phyloP scores from a whole-genome alignment of 805 yeast genomes.

The Candida sakaeoensis region DNA sequence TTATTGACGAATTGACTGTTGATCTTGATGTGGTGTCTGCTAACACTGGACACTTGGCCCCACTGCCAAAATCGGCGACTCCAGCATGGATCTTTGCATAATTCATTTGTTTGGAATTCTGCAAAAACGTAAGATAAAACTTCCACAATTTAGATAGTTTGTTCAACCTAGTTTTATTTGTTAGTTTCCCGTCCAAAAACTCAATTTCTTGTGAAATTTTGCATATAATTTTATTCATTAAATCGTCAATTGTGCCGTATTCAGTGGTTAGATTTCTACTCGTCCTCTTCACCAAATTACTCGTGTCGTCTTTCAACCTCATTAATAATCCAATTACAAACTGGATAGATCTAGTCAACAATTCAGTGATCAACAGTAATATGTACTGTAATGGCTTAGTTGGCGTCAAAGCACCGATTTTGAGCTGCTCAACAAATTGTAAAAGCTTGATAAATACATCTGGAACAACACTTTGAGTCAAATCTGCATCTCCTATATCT shows the following conservation, averaged over 20 bases:
- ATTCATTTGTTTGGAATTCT: constrained; percentile 24
- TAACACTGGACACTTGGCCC: constrained; percentile 6
- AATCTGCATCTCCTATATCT: constrained; percentile 14
- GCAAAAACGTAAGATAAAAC: constrained; percentile 35
- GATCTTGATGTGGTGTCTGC: constrained; percentile 4
- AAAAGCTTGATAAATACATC: constrained; percentile 10
- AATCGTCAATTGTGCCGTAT: constrained; percentile 7
- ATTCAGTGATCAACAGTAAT: constrained; percentile 24
- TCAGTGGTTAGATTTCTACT: constrained; percentile 5
- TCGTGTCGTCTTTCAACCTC: constrained; percentile 16
- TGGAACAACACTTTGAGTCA: constrained; percentile 6
- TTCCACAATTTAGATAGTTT: constrained; percentile 34
- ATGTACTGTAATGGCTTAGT: constrained; percentile 16
- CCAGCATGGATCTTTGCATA: constrained; percentile 32
- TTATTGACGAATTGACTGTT: neutral
- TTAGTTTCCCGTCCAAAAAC: constrained; percentile 9
- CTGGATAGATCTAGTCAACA: constrained; percentile 28
- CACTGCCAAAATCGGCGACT: constrained; percentile 22
- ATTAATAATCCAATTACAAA: constrained; percentile 30
- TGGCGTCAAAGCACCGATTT: neutral
- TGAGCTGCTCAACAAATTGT: constrained; percentile 8
- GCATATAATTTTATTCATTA: constrained; percentile 4
- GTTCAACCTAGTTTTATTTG: constrained; percentile 15
- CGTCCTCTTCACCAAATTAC: neutral
- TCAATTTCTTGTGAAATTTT: constrained; percentile 2